These are phyloP conservation scores for Flaveria floridana DNA, from an alignment of 140 eudicot species.

Conservation along the genomic window DNA sequence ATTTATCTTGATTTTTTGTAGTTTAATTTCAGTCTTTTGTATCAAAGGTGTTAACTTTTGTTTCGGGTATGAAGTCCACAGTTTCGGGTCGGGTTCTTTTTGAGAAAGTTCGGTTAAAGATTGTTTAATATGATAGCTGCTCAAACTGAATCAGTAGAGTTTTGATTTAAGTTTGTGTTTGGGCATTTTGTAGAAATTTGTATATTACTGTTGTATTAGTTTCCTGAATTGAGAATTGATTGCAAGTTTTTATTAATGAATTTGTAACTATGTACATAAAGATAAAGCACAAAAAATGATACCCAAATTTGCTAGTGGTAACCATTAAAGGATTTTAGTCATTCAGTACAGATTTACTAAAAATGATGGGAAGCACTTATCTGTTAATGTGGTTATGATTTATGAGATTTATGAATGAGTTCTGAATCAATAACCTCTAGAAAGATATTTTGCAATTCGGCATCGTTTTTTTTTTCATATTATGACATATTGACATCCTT, in stretches of 20 bases:
- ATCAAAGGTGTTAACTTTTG: constrained; percentile 23
- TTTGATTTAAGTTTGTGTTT: constrained; percentile 9
- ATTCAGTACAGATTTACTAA: not conserved
- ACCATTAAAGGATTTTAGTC: not conserved
- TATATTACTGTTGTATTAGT: constrained; percentile 21
- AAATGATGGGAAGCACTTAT: not conserved
- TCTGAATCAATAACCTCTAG: not conserved
- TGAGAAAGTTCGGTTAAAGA: too few species aligned
- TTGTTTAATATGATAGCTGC: constrained; percentile 10
- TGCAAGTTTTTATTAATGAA: not conserved
- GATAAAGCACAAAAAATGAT: not conserved
- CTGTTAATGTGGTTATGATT: constrained; percentile 17
- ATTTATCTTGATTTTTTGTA: not conserved
- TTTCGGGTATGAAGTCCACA: not conserved
- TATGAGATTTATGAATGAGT: not conserved
- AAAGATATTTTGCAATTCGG: not conserved
- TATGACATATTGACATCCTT: not conserved
- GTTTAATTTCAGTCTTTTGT: constrained; percentile 8
- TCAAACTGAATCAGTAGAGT: constrained; percentile 20
- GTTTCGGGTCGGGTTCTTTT: not conserved
- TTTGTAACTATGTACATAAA: not conserved
- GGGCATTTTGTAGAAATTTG: constrained; percentile 24
- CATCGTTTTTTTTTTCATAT: not conserved
- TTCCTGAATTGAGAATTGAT: constrained; percentile 15
- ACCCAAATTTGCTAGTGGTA: constrained; percentile 13